Base-by-base conservation (phyloP, 805 yeast genomes). In the Sugiyamaella floridensis region DNA sequence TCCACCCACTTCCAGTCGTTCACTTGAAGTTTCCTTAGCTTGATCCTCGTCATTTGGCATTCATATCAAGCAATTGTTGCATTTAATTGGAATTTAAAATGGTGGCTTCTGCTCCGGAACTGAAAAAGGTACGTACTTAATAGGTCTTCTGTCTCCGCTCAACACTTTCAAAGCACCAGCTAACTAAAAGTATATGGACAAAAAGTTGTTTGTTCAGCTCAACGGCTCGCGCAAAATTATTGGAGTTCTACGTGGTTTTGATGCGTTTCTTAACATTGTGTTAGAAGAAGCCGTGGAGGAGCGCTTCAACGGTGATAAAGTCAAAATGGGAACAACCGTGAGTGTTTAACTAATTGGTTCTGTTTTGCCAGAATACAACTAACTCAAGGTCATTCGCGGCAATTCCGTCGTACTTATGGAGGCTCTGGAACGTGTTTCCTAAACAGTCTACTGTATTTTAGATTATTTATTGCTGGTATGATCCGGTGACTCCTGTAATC, bases 231-330 rank as follows among this genome's bases (percentile, higher is more conserved):
- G 97, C 48, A 79, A 78, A 59, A 80, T 92, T 1, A 78, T 80
- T n/a, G 98, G 98, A 1, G 78, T 79, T 11, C 75, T 92, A 51
- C 75, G 87, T 61, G 98, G 98, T 1, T 92, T 82, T 66, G 98
- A 92, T 65, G 79, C 81, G 4, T 86, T 85, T 63, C 65, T 86
- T 60, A 86, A 86, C 62, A 69, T 86, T 20, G 88, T 86, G 0
- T 65, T 86, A 40, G 86, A 82, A 45, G 85, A 83, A 48, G 88
- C 89, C 1, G 74, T 81, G 14, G 93, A 86, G 64, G 80, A 79
- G 55, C 71, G 71, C 40, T 59, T 67, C 28, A 71, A 73, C 43
- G 83, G 81, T 4, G 78, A 76, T 10, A 76, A 75, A 53, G 64
- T 76, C 37, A 75, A 77, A 52, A 71, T 86, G 45, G 95, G 96